Conservation (phyloP, 495 filamentous ascomycete genomes). For the Letharia columbiana region DNA sequence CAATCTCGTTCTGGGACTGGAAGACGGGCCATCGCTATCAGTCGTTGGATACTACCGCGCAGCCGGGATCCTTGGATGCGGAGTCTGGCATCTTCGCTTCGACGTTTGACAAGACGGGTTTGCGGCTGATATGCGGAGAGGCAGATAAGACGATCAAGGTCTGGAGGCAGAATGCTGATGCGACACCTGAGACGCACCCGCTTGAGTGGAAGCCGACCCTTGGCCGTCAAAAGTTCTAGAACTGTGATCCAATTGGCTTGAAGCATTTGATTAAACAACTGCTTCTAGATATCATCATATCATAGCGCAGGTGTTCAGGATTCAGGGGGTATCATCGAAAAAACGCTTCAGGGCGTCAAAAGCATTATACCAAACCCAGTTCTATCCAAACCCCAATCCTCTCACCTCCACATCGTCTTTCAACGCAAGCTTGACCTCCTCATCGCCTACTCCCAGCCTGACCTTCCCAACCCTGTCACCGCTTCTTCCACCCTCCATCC, state of each 20-base stretch:
- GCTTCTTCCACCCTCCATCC: constrained; percentile 61
- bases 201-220: constrained; percentile 88
- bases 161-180: constrained; percentile 85
- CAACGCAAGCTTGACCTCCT: constrained; percentile 81
- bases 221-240: constrained; percentile 59
- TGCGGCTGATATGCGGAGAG: constrained; percentile 87
- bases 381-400: constrained; percentile 49
- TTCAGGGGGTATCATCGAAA: constrained; percentile 1
- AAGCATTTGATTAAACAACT: not conserved
- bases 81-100: constrained; percentile 91
- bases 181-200: constrained; percentile 85
- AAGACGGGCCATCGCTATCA: constrained; percentile 92
- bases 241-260: too few species aligned
- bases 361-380: constrained; percentile 15
- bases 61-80: constrained; percentile 89
- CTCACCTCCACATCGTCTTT: constrained; percentile 81
- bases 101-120: constrained; percentile 79
- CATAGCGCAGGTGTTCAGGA: constrained; percentile 13
- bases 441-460: constrained; percentile 73
- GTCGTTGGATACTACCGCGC: constrained; percentile 75
- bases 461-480: constrained; percentile 84
- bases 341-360: not conserved
- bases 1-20: constrained; percentile 99
- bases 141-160: constrained; percentile 97
- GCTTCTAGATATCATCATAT: not conserved